Base-by-base conservation (phyloP, 768 basidiomycete species). In the Vishniacozyma victoriae region DNA sequence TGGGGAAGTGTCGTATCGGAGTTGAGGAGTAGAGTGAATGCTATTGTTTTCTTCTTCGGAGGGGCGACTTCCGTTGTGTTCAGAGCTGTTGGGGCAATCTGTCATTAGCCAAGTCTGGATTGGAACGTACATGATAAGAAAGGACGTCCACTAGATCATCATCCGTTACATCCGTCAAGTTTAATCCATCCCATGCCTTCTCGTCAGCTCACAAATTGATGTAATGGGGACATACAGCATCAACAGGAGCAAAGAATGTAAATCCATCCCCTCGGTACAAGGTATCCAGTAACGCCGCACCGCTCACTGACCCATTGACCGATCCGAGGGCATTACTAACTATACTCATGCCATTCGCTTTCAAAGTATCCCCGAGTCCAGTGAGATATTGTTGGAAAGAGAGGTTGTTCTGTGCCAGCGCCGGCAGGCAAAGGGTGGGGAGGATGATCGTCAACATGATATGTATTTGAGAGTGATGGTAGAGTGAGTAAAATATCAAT, bases 51-150 rank as follows among this genome's bases (percentile, higher is more conserved):
- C 5, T 41, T 31, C 20, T 55, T 40, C 20, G 57, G 46, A 0
- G 50, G 52, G n/a, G 62, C 51, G 37, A 59, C 41, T 13, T 58
- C 57, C 22, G 56, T 57, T 5, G 51, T 41, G 37, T 54, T 59
- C 41, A 59, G 40, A 5, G 51, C 40, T 0, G 57, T 45, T 24
- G 55, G 38, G 44, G 52, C 54, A 35, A 60, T 57, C 59, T 60
- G 40, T 3, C 42, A 16, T 5, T 26, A 4, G 26, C 18, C 5
- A 38, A 20, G 18, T 4, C 16, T 31, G 15, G 41, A 29, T 22
- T 11, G 18, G n/a, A 14, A 53, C 55, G 44, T 13, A 54, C 59
- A 50, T 60, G 55, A 36, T 57, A 60, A 4, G 51, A 46, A 12
- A 60, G 52, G 3, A 60, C 37, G 5, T 47, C 49, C 4, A 47